Evolutionary conservation across 163 green algal genomes (phyloP).

Genomic region (Smithsoniella earleae): DNA sequence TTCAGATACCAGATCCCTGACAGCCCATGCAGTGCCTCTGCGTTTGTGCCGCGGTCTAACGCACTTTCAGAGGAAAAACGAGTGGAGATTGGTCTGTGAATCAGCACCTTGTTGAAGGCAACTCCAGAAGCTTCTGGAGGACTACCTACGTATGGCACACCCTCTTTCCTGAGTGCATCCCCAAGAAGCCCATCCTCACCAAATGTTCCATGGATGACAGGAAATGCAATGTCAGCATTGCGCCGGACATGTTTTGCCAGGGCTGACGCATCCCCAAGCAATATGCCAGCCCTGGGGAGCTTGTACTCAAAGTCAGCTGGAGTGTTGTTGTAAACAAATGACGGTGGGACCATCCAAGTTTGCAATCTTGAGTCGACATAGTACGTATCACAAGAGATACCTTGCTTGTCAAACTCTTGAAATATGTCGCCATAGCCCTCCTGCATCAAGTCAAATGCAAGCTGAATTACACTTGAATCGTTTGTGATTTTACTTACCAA

Average conservation of each 20-base stretch:
- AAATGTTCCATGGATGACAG: constrained; percentile 4
- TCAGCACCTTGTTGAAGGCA: constrained; percentile 23
- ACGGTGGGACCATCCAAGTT: not conserved
- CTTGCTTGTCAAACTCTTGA: constrained; percentile 28
- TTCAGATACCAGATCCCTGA: too few relatives aligned
- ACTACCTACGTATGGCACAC: not conserved
- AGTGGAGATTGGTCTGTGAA: too few relatives aligned
- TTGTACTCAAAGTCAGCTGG: constrained; percentile 15
- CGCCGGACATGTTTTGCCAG: not conserved
- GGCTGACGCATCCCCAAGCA: not conserved
- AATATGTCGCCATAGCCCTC: constrained; percentile 8
- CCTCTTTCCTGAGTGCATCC: not conserved
- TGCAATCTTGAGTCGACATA: constrained; percentile 7
- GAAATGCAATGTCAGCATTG: not conserved
- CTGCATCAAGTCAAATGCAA: too few relatives aligned
- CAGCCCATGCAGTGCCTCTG: too few relatives aligned
- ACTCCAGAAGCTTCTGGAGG: not conserved
- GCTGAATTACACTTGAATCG: too few relatives aligned
- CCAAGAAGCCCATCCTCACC: constrained; percentile 16
- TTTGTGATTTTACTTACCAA: too few relatives aligned
- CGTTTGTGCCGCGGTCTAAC: too few relatives aligned
- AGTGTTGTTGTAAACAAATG: not conserved
- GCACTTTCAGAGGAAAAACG: too few relatives aligned
- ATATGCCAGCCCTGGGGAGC: not conserved
- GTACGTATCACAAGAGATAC: constrained; percentile 5